Base-by-base conservation (phyloP, 2,329 filamentous ascomycete species). In the Bipolaris cookei region DNA sequence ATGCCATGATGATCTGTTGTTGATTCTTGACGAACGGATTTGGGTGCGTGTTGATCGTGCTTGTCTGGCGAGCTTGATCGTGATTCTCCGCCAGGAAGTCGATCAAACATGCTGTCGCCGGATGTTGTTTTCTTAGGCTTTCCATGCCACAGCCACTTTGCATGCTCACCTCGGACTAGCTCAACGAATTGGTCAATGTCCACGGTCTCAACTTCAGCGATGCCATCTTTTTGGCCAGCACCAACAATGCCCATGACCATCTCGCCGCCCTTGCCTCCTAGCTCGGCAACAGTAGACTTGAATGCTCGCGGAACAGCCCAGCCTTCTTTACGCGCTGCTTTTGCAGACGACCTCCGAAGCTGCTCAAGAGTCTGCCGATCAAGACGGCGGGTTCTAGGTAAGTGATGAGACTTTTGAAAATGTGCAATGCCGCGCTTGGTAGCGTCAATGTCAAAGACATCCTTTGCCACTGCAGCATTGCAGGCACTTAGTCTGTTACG, bases 191-290 rank as follows among this genome's bases (percentile, higher is more conserved):
- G 87, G 66, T 96, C 92, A 51, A 97, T 87, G 69, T 98, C 92
- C 8, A 92, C 82, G 0, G 93, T 98, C 78, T 99, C 95, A 34
- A 97, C 88, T 67, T 97, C 94, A 3, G 91, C 90, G 63, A 98
- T 93, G 3, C 92, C 91, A 54, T 88, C 91, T 76, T 96, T 96
- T 66, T 96, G 92, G 45, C 89, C 88, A 32, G 81, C 79, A 23
- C 90, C 90, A 5, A 97, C 92, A 82, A 96, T 96, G n/a, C 92
- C 93, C 82, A 96, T 92, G 44, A 97, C 89, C 79, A 97, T 90
- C 75, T 97, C 94, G 45, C 93, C 93, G 51, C 94, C 89, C 74
- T 97, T 97, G 13, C 95, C 94, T 65, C 92, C 92, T 37, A 99
- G 86, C 76, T 97, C 95, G 16, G 90, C 92, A 44, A 98, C 90